phyloP scores from a whole-genome alignment of 768 basidiomycete species.

The Lyophyllum shimeji region DNA sequence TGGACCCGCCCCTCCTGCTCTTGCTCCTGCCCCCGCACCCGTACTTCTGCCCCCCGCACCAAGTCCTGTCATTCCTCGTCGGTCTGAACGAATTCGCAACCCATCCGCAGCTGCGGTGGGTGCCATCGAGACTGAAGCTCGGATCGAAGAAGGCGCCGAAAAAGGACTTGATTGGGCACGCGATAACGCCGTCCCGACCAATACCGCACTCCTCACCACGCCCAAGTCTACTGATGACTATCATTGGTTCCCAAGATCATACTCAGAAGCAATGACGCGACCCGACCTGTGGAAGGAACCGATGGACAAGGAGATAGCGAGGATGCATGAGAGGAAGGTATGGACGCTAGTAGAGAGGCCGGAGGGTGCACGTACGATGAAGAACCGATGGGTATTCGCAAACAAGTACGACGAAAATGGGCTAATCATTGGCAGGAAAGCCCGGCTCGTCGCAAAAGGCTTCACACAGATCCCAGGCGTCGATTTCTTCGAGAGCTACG shows the following conservation, averaged over 20 bases:
- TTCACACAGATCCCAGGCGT: slow-evolving; percentile 21
- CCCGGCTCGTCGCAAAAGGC: neutral
- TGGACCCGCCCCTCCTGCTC: neutral
- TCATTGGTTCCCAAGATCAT: slow-evolving; percentile 1
- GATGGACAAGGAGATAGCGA: slow-evolving; percentile 2
- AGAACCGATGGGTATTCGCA: neutral
- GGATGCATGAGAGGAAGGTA: neutral
- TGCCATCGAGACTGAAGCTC: neutral
- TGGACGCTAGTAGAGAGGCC: slow-evolving; percentile 4
- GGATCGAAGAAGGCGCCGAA: neutral
- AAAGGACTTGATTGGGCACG: neutral
- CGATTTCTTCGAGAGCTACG: slow-evolving; percentile 20
- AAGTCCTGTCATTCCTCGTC: neutral
- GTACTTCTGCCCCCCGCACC: too few species aligned
- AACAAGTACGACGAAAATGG: neutral
- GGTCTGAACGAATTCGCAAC: neutral
- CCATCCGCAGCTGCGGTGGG: neutral
- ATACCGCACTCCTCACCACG: neutral
- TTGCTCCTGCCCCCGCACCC: too few species aligned
- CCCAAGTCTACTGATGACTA: neutral
- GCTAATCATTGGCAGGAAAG: neutral
- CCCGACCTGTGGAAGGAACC: neutral
- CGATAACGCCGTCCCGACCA: neutral
- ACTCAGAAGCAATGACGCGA: neutral
- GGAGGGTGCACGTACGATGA: neutral